These are phyloP conservation scores for Mallotus repandus DNA, from an alignment of 441 rosid genomes.

Conservation along the genomic window DNA sequence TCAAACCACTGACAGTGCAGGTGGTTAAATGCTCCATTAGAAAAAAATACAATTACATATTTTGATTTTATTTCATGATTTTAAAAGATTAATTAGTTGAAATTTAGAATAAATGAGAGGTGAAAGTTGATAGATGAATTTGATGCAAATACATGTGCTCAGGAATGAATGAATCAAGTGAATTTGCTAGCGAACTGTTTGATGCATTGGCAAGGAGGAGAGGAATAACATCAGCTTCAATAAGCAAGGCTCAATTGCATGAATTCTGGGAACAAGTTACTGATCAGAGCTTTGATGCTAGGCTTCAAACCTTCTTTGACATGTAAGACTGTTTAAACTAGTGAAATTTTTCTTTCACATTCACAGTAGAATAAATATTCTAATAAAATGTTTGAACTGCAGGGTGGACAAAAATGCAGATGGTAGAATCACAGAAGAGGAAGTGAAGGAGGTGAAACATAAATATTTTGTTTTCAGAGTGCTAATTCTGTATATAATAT, in stretches of 20 bases:
- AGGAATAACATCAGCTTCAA: constrained; percentile 43
- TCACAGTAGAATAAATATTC: no score
- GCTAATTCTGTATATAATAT: neutral
- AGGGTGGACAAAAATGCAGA: constrained; percentile 78
- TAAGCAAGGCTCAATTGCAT: constrained; percentile 50
- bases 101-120: neutral
- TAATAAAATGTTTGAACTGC: constrained; percentile 13
- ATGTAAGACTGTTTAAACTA: constrained; percentile 44
- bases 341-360: no score
- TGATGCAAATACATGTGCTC: neutral
- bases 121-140: no score
- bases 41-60: no score
- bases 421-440: constrained; percentile 68
- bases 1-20: no score
- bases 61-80: no score
- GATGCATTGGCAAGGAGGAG: constrained; percentile 69
- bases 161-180: constrained; percentile 76
- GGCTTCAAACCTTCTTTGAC: constrained; percentile 77
- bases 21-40: no score
- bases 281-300: constrained; percentile 61
- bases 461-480: no score
- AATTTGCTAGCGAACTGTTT: constrained; percentile 59
- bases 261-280: constrained; percentile 73
- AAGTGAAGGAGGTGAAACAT: constrained; percentile 61
- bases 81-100: no score